A percentile compares a stretch with the other conserved stretches of the same genome.
phyloP scores from a whole-genome alignment of 2,329 filamentous ascomycete genomes.

The Stemphylium vesicarium region DNA sequence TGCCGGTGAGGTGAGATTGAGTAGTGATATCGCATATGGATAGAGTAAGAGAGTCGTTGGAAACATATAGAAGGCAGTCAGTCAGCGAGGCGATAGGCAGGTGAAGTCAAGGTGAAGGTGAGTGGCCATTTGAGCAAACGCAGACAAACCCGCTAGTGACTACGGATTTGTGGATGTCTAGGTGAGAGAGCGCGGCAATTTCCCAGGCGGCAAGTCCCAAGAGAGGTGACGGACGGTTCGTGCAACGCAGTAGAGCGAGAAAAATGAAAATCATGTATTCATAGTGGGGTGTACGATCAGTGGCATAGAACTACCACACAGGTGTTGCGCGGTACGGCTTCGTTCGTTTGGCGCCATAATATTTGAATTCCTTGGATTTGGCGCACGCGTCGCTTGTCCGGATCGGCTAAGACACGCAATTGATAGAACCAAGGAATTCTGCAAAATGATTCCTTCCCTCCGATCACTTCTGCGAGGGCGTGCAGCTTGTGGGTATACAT shows the following conservation, averaged over 20 bases:
- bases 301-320: not conserved
- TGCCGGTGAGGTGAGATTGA: not conserved
- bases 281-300: too few species aligned
- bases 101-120: constrained; percentile 5
- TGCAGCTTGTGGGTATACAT: not conserved
- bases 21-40: not conserved
- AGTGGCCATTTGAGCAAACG: not conserved
- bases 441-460: not conserved
- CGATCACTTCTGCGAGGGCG: not conserved
- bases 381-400: too few species aligned
- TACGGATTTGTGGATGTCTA: not conserved
- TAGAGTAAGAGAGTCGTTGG: not conserved
- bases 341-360: not conserved
- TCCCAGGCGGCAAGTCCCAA: not conserved
- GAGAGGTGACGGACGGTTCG: too few species aligned
- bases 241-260: not conserved
- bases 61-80: not conserved
- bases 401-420: not conserved
- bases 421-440: not conserved
- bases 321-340: not conserved
- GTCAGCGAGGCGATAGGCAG: not conserved
- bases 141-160: not conserved
- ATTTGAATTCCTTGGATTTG: too few species aligned
- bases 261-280: not conserved
- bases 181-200: not conserved